These are phyloP conservation scores for Sanghuangporus weigelae DNA, from an alignment of 1,284 basidiomycete species.

Conservation along the genomic window DNA sequence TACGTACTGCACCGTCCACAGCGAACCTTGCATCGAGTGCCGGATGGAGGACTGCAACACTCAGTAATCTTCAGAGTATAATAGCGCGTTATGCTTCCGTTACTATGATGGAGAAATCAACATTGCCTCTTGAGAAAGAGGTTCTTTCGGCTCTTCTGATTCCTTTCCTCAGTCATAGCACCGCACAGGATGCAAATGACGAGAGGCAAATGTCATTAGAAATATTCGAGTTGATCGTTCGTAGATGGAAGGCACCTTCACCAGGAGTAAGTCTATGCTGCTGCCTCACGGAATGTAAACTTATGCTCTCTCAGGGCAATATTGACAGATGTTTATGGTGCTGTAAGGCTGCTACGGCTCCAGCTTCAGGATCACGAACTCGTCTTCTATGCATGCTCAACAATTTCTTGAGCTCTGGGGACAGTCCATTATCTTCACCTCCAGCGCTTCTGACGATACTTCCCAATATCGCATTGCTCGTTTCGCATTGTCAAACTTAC, in stretches of 20 bases:
- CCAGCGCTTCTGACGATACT: slow-evolving; percentile 47
- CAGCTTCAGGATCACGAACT: slow-evolving; percentile 35
- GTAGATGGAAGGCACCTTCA: slow-evolving; percentile 49
- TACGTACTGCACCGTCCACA: slow-evolving; percentile 36
- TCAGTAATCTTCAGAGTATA: slow-evolving; percentile 37
- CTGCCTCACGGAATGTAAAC: not conserved
- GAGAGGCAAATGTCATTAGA: slow-evolving; percentile 56
- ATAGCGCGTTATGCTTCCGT: slow-evolving; percentile 39
- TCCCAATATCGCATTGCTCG: slow-evolving; percentile 46
- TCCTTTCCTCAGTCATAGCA: slow-evolving; percentile 44
- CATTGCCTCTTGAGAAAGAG: slow-evolving; percentile 51
- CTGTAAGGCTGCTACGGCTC: slow-evolving; percentile 46
- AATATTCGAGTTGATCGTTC: slow-evolving; percentile 50
- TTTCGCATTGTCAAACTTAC: slow-evolving; percentile 8
- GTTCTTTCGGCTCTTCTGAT: slow-evolving; percentile 52
- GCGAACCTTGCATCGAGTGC: slow-evolving; percentile 26
- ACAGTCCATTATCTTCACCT: slow-evolving; percentile 38
- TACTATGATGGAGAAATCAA: slow-evolving; percentile 24
- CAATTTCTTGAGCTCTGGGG: slow-evolving; percentile 41
- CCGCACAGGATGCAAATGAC: slow-evolving; percentile 34
- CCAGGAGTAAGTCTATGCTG: slow-evolving; percentile 35
- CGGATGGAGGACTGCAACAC: slow-evolving; percentile 25
- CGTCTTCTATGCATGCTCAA: slow-evolving; percentile 46
- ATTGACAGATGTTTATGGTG: slow-evolving; percentile 64
- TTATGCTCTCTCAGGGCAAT: slow-evolving; percentile 33